Evolutionary conservation across 2,329 filamentous ascomycete species (phyloP).

Genomic region (Colletotrichum siamense): DNA sequence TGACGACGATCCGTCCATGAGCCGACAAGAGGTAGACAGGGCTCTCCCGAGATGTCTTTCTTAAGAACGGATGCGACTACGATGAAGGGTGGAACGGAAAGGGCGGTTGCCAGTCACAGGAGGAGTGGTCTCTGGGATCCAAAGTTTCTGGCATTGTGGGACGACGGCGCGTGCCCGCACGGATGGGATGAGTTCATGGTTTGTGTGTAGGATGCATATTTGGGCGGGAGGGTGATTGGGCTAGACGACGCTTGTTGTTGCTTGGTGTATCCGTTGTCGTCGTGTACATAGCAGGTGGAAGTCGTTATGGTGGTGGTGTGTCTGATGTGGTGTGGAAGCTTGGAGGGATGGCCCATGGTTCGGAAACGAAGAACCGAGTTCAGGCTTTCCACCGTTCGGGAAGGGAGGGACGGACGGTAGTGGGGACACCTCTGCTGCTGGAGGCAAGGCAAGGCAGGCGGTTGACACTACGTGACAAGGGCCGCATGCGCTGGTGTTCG

Average conservation of each 20-base stretch:
- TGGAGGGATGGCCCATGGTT: conserved; percentile 6
- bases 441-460: not conserved
- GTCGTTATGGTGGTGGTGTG: not conserved
- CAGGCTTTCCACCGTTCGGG: not conserved
- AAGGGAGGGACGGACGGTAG: not conserved
- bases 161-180: conserved; percentile 12
- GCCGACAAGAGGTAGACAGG: conserved; percentile 1
- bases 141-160: not conserved
- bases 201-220: not conserved
- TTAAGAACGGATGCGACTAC: not conserved
- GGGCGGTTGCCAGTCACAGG: not conserved
- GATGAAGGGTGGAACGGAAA: not conserved
- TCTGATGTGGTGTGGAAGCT: not conserved
- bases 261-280: not conserved
- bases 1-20: conserved; percentile 9
- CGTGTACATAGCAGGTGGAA: not conserved
- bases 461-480: not conserved
- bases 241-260: not conserved
- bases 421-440: not conserved
- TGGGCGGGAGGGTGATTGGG: not conserved
- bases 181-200: conserved; percentile 6
- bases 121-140: not conserved
- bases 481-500: not conserved
- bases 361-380: conserved; percentile 12
- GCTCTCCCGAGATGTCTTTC: conserved; percentile 3